Conservation (phyloP, 2,329 filamentous ascomycete species). For the Diaporthe capsici region DNA sequence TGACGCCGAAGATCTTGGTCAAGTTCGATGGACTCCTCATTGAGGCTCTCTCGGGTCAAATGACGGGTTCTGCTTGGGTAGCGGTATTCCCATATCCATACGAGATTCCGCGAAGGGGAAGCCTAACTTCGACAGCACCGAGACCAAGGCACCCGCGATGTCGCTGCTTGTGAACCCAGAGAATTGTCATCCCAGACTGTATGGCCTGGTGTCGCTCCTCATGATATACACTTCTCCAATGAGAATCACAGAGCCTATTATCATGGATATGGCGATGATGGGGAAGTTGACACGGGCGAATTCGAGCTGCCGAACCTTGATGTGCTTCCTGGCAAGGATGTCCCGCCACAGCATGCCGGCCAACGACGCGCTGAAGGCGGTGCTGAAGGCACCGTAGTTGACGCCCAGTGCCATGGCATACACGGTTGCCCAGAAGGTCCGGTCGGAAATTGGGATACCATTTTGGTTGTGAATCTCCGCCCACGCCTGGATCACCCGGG, state of each 20-base stretch:
- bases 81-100: background rate
- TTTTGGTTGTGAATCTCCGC: slow-evolving; percentile 67
- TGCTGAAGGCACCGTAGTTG: slow-evolving; percentile 82
- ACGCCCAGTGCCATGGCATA: slow-evolving; percentile 83
- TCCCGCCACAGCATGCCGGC: slow-evolving; percentile 81
- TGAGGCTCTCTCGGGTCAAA: background rate
- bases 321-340: slow-evolving; percentile 77
- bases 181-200: slow-evolving; percentile 47
- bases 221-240: slow-evolving; percentile 75
- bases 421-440: slow-evolving; percentile 80
- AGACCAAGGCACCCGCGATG: background rate
- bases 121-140: background rate
- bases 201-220: slow-evolving; percentile 54
- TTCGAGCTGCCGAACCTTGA: slow-evolving; percentile 72
- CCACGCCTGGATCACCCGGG: slow-evolving; percentile 79
- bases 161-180: background rate
- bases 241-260: slow-evolving; percentile 72
- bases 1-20: background rate
- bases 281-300: slow-evolving; percentile 79
- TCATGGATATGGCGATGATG: slow-evolving; percentile 79
- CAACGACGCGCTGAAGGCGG: slow-evolving; percentile 78
- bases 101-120: background rate
- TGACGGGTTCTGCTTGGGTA: background rate
- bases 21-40: background rate
- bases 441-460: slow-evolving; percentile 67